Evolutionary conservation across 176 grass and related monocot species (phyloP).

Genomic region (Calamus simplicifolius): DNA sequence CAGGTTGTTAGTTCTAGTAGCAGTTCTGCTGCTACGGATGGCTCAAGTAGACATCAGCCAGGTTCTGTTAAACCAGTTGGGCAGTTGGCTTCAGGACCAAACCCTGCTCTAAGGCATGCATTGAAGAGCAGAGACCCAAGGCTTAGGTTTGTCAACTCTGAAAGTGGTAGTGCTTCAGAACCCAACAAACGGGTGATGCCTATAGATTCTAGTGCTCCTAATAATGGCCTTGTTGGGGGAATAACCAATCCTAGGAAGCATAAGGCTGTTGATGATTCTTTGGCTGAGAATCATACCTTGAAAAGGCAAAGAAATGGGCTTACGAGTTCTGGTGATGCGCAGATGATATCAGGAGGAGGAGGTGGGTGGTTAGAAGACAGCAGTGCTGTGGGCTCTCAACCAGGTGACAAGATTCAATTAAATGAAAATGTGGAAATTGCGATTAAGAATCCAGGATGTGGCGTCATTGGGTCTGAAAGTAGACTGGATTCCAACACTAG

Average conservation of each 20-base stretch:
- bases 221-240: conserved; percentile 20
- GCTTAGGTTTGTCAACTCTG: conserved; percentile 58
- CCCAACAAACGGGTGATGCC: conserved; percentile 11
- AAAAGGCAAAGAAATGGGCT: conserved; percentile 49
- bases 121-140: conserved; percentile 81
- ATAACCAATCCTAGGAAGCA: conserved; percentile 38
- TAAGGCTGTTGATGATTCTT: conserved; percentile 37
- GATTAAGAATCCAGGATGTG: conserved; percentile 22
- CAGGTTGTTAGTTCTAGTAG: conserved; percentile 27
- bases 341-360: conserved; percentile 25
- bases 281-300: conserved; percentile 27
- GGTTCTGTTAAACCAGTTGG: conserved; percentile 34
- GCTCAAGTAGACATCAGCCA: conserved; percentile 23
- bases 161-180: conserved; percentile 30
- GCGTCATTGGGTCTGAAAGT: conserved; percentile 18
- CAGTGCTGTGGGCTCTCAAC: conserved; percentile 18
- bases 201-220: conserved; percentile 27
- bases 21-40: conserved; percentile 15
- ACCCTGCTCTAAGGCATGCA: conserved; percentile 30
- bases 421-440: conserved; percentile 30
- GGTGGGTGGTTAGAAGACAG: conserved; percentile 42
- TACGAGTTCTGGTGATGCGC: conserved; percentile 27
- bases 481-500: conserved; percentile 24
- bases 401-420: conserved; percentile 16
- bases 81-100: conserved; percentile 25